Base-by-base conservation (phyloP, 345 rosid genomes). In the Euphorbia lathyris region DNA sequence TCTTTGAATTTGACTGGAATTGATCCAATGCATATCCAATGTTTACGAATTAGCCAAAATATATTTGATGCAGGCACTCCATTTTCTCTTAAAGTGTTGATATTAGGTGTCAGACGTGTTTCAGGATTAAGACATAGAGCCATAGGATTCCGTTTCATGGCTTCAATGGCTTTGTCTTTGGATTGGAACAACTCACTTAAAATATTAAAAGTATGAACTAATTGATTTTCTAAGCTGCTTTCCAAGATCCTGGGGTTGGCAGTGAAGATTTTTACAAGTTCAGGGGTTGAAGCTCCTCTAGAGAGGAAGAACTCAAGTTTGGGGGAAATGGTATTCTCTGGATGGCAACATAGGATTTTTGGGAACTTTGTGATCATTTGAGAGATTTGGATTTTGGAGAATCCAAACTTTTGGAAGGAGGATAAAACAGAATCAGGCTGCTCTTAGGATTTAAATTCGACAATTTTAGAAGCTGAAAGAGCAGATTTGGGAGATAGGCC, bases 401-500 rank as follows among this genome's bases (percentile, higher is more conserved):
- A 82, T 7, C 81, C 81, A 7, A 36, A 68, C 23, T 32, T 32
- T 60, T 23, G 65, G 38, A 85, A 73, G 12, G 65, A 62, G 4
- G 13, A 51, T 2, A 83, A 9, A 0, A 83, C 56, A 1, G 58
- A 57, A 53, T 73, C 71, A 8, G 84, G 58, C 3, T 68, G 78
- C 1, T 63, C 63, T 7, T 68, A 74, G 71, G 55, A 74, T 34
- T 68, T 19, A 12, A 77, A 75, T 5, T 52, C 52, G 29, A 75
- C 12, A 32, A 1, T 0, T 22, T 40, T 74, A 26, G 86, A 63
- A 3, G 68, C 72, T 17, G 67, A 20, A 0, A 63, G 13, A 38
- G 87, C 84, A 17, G 55, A 65, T 43, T 79, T 70, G 0, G 65
- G 68, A 4, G 84, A 82, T 9, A 86, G 66, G 63, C 82, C 86